These are phyloP conservation scores for Psidium guajava DNA, from an alignment of 345 rosid genomes.

Conservation along the genomic window DNA sequence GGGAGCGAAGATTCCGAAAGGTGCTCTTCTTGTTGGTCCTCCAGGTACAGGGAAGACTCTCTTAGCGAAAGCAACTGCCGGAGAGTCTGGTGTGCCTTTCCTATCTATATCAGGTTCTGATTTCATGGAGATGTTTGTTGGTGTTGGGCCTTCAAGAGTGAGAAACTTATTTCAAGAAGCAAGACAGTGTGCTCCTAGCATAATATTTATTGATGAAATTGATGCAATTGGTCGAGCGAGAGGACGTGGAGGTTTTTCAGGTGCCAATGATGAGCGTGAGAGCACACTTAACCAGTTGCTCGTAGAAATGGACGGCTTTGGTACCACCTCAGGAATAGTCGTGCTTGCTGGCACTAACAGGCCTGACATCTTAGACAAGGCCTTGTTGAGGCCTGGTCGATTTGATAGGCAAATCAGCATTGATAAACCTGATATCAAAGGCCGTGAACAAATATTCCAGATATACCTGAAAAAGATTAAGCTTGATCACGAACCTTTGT, in stretches of 20 bases:
- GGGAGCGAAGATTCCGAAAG: conserved; percentile 95
- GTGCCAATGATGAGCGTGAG: conserved; percentile 91
- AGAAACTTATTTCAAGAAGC: conserved; percentile 95
- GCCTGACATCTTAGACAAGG: conserved; percentile 93
- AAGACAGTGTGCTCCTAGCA: conserved; percentile 83
- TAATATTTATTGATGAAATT: conserved; percentile 88
- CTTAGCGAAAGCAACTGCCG: conserved; percentile 95
- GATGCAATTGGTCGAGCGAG: conserved; percentile 97
- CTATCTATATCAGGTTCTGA: conserved; percentile 93
- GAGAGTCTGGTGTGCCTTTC: conserved; percentile 90
- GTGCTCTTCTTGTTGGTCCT: conserved; percentile 91
- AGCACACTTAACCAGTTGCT: conserved; percentile 87
- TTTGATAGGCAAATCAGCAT: conserved; percentile 86
- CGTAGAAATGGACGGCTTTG: conserved; percentile 98
- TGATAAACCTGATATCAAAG: conserved; percentile 89
- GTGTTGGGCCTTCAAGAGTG: conserved; percentile 97
- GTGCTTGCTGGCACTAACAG: conserved; percentile 97
- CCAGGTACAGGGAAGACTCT: conserved; percentile 99
- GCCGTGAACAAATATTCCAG: conserved; percentile 81
- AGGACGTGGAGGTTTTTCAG: conserved; percentile 85
- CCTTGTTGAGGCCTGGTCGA: conserved; percentile 78
- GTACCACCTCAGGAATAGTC: conserved; percentile 88
- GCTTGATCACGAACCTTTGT: conserved; percentile 69
- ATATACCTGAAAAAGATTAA: conserved; percentile 75
- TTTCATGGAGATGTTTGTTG: conserved; percentile 99